Evolutionary conservation across 495 filamentous ascomycete genomes (phyloP), one percentile per base, ranked within the genome.

Genomic region (Hapsidospora chrysogenum): DNA sequence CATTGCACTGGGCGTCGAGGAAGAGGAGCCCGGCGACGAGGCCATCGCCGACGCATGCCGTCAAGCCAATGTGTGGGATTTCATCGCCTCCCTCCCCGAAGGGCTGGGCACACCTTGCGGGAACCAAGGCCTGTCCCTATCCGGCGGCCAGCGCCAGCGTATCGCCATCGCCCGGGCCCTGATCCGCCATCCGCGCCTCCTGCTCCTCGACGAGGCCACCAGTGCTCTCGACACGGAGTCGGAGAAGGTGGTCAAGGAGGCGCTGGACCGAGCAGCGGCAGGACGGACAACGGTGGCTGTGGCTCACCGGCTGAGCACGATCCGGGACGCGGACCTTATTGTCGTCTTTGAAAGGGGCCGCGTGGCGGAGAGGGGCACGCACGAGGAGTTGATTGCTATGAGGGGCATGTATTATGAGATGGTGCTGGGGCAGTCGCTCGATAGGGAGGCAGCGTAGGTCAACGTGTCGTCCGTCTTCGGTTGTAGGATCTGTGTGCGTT

Each of bases 191-290:
- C 84, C 84, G 13, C 64, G 68, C 38, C 54, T 89, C 22, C 47
- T 92, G 42, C 57, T 92, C 25, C 66, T 92, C 9, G 84, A 92
- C 48, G 84, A 92, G 54, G 78, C 82, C 1, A 89, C 84, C 1
- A 75, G 68, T 30, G 75, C 73, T 16, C 57, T 89, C 22, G 84
- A 92, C 44, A 74, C 75, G 8, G 74, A 85, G 57, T 74, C 68
- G 20, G 83, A 92, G 60, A 68, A 68, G 45, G 58, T 80, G 17
- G 66, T 92, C 30, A 78, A 87, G 56, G 64, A 68, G 26, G 80
- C 78, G 6, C 63, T 92, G 39, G 77, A 79, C 42, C 64, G 68
- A 45, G 74, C 77, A 0, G 68, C 72, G 1, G 53, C 56, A 35
- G 69, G 67, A 9, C 58, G 78, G 37, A 89, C 79, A 0, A 80